These are phyloP conservation scores for Phytopythium helicoides DNA, from an alignment of 352 stramenopile species.

Conservation along the genomic window DNA sequence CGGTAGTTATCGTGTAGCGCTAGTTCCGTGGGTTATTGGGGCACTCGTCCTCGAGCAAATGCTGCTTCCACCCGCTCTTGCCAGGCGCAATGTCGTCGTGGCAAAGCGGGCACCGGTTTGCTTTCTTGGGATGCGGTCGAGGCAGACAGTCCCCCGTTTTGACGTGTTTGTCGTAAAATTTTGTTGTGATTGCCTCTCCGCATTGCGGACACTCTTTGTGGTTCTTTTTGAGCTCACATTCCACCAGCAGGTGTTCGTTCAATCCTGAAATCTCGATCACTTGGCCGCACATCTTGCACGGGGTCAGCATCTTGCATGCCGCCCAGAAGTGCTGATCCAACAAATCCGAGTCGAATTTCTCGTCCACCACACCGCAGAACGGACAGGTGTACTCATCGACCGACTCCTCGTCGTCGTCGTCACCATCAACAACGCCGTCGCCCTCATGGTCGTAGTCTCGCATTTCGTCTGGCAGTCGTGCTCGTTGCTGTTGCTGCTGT, in stretches of 20 bases:
- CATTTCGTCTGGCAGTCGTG: constrained; percentile 20
- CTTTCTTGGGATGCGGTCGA: constrained; percentile 49
- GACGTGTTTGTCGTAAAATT: constrained; percentile 85
- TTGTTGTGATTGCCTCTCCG: constrained; percentile 79
- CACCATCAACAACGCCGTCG: constrained; percentile 31
- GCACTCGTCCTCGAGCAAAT: constrained; percentile 69
- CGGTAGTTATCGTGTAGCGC: too few relatives aligned
- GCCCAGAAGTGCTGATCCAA: constrained; percentile 93
- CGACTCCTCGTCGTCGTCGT: constrained; percentile 67
- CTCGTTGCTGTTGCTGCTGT: constrained; percentile 6
- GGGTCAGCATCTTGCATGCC: constrained; percentile 89
- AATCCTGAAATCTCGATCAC: constrained; percentile 91
- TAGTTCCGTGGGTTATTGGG: constrained; percentile 74
- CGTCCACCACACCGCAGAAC: constrained; percentile 88
- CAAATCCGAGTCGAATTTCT: constrained; percentile 87
- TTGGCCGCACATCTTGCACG: constrained; percentile 91
- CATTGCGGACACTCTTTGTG: constrained; percentile 79
- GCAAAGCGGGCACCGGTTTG: constrained; percentile 78
- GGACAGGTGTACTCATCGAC: constrained; percentile 89
- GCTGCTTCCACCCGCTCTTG: constrained; percentile 66
- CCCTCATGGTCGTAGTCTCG: constrained; percentile 22
- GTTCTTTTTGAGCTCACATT: constrained; percentile 87
- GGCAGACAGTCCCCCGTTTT: constrained; percentile 67
- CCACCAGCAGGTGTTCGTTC: constrained; percentile 88
- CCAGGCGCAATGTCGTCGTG: constrained; percentile 68